Conservation (phyloP, 345 rosid species). For the Populus ilicifolia region DNA sequence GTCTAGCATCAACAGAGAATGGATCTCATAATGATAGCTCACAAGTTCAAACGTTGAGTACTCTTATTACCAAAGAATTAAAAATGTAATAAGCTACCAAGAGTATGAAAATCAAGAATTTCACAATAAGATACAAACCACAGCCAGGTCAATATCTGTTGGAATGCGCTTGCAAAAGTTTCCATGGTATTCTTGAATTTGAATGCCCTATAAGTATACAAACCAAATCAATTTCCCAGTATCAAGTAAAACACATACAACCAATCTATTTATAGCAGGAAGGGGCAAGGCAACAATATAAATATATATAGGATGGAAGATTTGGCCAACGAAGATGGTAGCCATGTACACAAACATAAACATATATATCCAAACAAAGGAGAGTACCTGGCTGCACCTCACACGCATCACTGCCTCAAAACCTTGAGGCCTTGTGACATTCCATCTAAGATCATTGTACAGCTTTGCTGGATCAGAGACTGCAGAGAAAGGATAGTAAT, state of each 20-base stretch:
- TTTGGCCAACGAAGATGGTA: too few relatives aligned
- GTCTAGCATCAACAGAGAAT: neutral
- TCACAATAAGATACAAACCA: constrained; percentile 50
- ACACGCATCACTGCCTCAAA: constrained; percentile 98
- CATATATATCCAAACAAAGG: neutral
- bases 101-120: constrained; percentile 1
- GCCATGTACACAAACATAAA: neutral
- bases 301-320: too few relatives aligned
- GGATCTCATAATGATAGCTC: neutral
- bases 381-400: constrained; percentile 83
- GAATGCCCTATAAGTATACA: constrained; percentile 64
- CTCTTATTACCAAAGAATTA: neutral
- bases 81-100: neutral
- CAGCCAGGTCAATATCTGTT: constrained; percentile 88
- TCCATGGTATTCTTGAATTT: constrained; percentile 91
- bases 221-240: neutral
- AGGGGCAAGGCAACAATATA: neutral
- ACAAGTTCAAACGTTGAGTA: too few relatives aligned
- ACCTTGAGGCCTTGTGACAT: constrained; percentile 95
- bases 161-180: constrained; percentile 97
- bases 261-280: neutral
- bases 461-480: constrained; percentile 90
- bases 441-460: constrained; percentile 97
- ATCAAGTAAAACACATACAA: neutral
- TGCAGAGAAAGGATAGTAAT: constrained; percentile 88